Conservation (phyloP, 495 filamentous ascomycete species). For the Trichocladium antarcticum region DNA sequence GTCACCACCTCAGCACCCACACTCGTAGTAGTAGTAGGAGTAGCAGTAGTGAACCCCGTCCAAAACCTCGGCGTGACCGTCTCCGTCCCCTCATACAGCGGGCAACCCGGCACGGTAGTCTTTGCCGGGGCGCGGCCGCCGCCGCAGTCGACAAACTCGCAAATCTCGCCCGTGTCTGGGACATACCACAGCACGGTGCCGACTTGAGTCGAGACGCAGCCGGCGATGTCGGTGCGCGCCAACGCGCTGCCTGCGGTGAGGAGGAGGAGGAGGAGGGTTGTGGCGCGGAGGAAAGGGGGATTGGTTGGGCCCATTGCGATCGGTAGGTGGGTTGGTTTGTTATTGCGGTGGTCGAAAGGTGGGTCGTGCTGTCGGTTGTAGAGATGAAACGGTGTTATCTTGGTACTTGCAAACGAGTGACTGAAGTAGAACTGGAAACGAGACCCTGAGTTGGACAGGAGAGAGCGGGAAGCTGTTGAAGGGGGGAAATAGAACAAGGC, state of each 20-base stretch:
- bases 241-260: slow-evolving; percentile 17
- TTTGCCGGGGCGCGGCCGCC: slow-evolving; percentile 52
- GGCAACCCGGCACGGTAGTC: slow-evolving; percentile 49
- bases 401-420: no score
- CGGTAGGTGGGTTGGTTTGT: not conserved
- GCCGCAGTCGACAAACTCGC: slow-evolving; percentile 51
- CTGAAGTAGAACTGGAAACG: no score
- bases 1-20: not conserved
- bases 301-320: not conserved
- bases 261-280: slow-evolving; percentile 14
- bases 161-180: slow-evolving; percentile 48
- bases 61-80: slow-evolving; percentile 42
- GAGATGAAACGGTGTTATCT: no score
- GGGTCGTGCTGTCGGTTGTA: no score
- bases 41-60: slow-evolving; percentile 21
- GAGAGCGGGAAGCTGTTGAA: no score
- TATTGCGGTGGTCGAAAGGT: no score
- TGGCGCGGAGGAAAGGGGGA: slow-evolving; percentile 12
- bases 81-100: slow-evolving; percentile 34
- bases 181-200: slow-evolving; percentile 32
- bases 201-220: slow-evolving; percentile 29
- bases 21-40: not conserved
- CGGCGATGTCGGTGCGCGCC: slow-evolving; percentile 38
- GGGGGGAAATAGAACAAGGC: no score
- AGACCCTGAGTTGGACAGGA: no score